Percentiles rank a stretch among this genome's conserved stretches.
Conservation (phyloP, 2,329 filamentous ascomycete species). For the Xylariaceae sp. region DNA sequence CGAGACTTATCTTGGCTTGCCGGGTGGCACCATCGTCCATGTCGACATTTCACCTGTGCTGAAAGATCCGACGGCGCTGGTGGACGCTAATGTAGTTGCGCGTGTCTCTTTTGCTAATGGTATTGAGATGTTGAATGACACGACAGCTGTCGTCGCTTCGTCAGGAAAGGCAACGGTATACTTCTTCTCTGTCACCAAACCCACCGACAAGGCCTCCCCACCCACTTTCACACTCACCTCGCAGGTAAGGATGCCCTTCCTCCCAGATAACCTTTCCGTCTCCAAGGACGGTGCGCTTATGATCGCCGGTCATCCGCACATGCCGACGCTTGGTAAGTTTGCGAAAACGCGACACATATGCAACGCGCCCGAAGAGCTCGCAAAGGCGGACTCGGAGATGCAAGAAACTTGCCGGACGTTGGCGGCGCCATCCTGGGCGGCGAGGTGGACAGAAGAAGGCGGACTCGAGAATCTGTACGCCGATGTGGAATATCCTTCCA, state of each 20-base stretch:
- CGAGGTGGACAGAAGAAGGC: slow-evolving; percentile 43
- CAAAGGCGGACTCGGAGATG: slow-evolving; percentile 29
- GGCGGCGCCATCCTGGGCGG: slow-evolving; percentile 37
- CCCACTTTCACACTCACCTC: slow-evolving; percentile 27
- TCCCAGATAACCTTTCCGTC: slow-evolving; percentile 49
- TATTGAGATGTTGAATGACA: slow-evolving; percentile 47
- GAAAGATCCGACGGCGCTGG: slow-evolving; percentile 19
- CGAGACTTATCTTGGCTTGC: slow-evolving; percentile 44
- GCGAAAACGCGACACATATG: slow-evolving; percentile 44
- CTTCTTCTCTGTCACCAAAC: slow-evolving; percentile 37
- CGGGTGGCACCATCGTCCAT: slow-evolving; percentile 46
- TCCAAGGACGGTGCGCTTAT: slow-evolving; percentile 42
- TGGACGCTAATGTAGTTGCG: slow-evolving; percentile 38
- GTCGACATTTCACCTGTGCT: slow-evolving; percentile 36
- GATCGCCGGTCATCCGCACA: slow-evolving; percentile 49
- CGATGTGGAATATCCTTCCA: slow-evolving; percentile 43
- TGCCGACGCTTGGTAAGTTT: slow-evolving; percentile 42
- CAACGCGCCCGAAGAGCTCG: slow-evolving; percentile 36
- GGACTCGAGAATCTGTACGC: slow-evolving; percentile 44
- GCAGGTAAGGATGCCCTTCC: slow-evolving; percentile 42
- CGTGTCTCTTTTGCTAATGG: slow-evolving; percentile 50
- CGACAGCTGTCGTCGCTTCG: slow-evolving; percentile 47
- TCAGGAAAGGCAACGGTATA: slow-evolving; percentile 39
- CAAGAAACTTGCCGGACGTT: slow-evolving; percentile 30
- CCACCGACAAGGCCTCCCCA: background rate